Base-by-base conservation (phyloP, 2,329 filamentous ascomycete species). In the Colletotrichum kahawae region DNA sequence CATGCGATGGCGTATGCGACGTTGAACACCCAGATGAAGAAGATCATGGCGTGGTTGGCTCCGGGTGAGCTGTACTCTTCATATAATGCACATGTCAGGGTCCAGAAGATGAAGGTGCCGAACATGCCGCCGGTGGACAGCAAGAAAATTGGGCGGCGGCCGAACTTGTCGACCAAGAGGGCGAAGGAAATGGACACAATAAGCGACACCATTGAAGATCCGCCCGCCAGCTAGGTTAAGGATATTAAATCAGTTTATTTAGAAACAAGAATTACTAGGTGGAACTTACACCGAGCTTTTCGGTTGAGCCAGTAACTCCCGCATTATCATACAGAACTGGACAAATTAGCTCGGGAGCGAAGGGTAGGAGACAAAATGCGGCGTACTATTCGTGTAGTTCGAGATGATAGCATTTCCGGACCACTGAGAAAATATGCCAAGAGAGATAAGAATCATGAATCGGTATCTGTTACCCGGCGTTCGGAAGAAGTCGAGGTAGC, bases 391-490 rank as follows among this genome's bases (percentile, higher is more conserved):
- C 8, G 24, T 29, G 78, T 91, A 92, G 84, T 92, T 91, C 73
- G 86, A 89, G 78, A 92, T 89, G 66, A 92, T 87, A 75, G 87
- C 90, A 80, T 92, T 92, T 67, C 91, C 90, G 34, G 87, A 89
- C 86, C 89, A 92, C 81, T 92, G 90, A 0, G 89, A 91, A 82
- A 92, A 91, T 75, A 92, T 81, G 79, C 90, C 90, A 33, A 92
- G 85, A 2, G 89, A 89, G 62, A 90, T 80, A 67, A 91, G 83
- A 43, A 92, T 82, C 29, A 84, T 78, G 56, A 92, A 81, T 57
- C 90, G 86, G 80, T 90, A 89, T 67, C 89, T 87, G 84, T 92
- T 92, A 64, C 90, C 89, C 79, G 86, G 87, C 36, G 90, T 91
- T 75, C 80, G 82, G 81, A 91, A 83, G 81, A 92, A 89, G 78